These are phyloP conservation scores for Blyttiomyces sp. DNA, from an alignment of 371 early-diverging fungal species.

Conservation along the genomic window DNA sequence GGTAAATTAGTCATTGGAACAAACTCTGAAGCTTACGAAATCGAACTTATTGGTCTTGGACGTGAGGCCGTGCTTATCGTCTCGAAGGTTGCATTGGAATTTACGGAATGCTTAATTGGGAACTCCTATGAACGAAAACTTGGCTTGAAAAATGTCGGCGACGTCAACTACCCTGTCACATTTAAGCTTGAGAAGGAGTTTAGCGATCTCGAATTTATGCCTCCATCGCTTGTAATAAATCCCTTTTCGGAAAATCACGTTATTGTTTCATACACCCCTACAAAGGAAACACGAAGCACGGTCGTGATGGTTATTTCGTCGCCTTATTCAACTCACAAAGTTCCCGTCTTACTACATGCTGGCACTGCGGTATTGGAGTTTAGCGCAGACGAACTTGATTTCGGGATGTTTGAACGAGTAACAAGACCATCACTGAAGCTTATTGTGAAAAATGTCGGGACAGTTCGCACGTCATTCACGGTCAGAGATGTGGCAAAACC, in stretches of 20 bases:
- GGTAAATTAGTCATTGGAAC: constrained; percentile 52
- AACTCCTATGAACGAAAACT: constrained; percentile 56
- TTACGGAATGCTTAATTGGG: constrained; percentile 55
- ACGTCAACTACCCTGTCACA: constrained; percentile 58
- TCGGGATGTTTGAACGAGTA: constrained; percentile 57
- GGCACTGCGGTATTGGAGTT: constrained; percentile 50
- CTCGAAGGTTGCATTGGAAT: constrained; percentile 48
- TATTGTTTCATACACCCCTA: constrained; percentile 45
- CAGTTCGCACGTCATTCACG: constrained; percentile 47
- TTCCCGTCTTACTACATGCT: constrained; percentile 50
- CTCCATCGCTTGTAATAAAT: constrained; percentile 43
- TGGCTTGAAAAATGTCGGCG: constrained; percentile 56
- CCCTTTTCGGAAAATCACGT: constrained; percentile 53
- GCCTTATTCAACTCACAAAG: constrained; percentile 52
- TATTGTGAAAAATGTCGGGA: constrained; percentile 45
- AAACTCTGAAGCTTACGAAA: constrained; percentile 46
- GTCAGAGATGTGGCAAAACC: constrained; percentile 41
- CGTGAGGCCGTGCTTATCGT: constrained; percentile 60
- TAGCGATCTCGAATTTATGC: constrained; percentile 46
- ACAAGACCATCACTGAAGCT: constrained; percentile 37
- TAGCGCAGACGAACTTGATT: constrained; percentile 38
- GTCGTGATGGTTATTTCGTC: constrained; percentile 48
- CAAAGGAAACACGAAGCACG: constrained; percentile 39
- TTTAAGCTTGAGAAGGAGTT: constrained; percentile 48
- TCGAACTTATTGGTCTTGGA: constrained; percentile 54